These are phyloP conservation scores for Eucalyptus sideroxylon DNA, from an alignment of 345 rosid species.

Conservation along the genomic window DNA sequence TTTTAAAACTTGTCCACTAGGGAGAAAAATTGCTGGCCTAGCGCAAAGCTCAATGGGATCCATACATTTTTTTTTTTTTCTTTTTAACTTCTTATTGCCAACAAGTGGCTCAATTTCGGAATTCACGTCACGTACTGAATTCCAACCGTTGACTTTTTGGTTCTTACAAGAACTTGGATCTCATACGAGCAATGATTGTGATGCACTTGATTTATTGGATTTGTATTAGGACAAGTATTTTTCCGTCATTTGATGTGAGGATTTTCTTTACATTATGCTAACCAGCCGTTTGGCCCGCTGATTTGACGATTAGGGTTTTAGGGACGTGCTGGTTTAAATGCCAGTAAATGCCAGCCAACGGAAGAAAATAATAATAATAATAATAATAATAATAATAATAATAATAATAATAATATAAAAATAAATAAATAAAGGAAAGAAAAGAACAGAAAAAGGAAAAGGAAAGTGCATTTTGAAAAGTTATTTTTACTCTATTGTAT, in stretches of 20 bases:
- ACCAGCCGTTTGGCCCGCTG: not conserved
- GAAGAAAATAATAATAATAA: not conserved
- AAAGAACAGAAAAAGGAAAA: not conserved
- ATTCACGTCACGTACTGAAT: not conserved
- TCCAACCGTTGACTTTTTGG: not conserved
- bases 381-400: too few relatives aligned
- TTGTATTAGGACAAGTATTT: not conserved
- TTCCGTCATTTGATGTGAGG: not conserved
- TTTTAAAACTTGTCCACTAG: not conserved
- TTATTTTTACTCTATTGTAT: not conserved
- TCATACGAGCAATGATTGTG: not conserved
- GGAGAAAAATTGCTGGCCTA: not conserved
- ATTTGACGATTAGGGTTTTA: not conserved
- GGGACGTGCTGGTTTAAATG: not conserved
- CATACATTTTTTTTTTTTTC: not conserved
- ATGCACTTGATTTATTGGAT: not conserved
- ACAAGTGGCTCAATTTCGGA: not conserved
- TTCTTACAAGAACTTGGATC: not conserved
- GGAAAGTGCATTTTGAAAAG: not conserved
- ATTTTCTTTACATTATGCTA: not conserved
- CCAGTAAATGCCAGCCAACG: not conserved
- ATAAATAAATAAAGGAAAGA: not conserved
- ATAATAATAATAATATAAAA: not conserved
- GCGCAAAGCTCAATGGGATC: not conserved
- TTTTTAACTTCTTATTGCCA: not conserved